These are phyloP conservation scores for Bimuria novae-zelandiae DNA, from an alignment of 2,329 filamentous ascomycete species.

Conservation along the genomic window DNA sequence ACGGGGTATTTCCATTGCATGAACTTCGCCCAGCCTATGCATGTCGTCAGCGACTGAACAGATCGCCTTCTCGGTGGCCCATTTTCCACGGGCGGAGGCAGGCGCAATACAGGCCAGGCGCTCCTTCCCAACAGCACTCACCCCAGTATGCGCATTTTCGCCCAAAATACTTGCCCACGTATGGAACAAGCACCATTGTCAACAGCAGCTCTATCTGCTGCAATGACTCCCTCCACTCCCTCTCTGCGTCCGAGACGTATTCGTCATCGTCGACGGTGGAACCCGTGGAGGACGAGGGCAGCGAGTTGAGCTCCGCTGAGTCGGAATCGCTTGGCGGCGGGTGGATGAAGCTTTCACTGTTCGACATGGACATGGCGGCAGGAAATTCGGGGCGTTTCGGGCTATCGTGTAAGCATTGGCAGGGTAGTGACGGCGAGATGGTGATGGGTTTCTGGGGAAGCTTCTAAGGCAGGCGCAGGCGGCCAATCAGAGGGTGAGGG, in stretches of 20 bases:
- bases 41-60: no score
- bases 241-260: constrained; percentile 79
- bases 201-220: constrained; percentile 91
- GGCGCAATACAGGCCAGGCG: no score
- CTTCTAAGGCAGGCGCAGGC: constrained; percentile 15
- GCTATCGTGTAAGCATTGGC: constrained; percentile 29
- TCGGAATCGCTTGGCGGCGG: constrained; percentile 34
- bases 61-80: no score
- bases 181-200: constrained; percentile 93
- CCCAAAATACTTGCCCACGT: constrained; percentile 92
- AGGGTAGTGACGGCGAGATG: constrained; percentile 13
- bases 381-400: constrained; percentile 2
- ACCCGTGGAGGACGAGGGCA: constrained; percentile 57
- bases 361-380: constrained; percentile 42
- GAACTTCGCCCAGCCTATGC: constrained; percentile 84
- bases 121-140: constrained; percentile 54
- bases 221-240: constrained; percentile 91
- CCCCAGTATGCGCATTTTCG: constrained; percentile 96
- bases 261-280: constrained; percentile 62
- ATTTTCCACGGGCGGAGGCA: no score
- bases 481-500: constrained; percentile 34
- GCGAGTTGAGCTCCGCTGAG: constrained; percentile 54
- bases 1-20: constrained; percentile 95
- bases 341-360: constrained; percentile 45
- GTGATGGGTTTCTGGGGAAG: constrained; percentile 4